Conservation (phyloP, 1,139 yeast genomes). For the Trichomonascaceae sp. region DNA sequence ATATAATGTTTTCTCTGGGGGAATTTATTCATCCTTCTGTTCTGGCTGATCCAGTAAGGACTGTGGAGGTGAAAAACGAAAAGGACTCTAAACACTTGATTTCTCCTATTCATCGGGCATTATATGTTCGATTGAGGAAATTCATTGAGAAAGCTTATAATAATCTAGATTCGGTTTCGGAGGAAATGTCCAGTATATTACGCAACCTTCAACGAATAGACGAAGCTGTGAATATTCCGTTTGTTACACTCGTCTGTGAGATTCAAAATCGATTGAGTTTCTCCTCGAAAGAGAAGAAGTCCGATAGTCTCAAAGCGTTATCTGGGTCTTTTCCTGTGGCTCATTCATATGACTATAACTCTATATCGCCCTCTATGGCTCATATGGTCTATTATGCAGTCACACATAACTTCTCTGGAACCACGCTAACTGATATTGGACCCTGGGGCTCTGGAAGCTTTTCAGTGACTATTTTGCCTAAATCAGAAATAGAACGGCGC, state of each 20-base stretch:
- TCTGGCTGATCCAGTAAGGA: conserved; percentile 7
- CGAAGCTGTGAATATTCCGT: conserved; percentile 20
- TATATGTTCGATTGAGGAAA: conserved; percentile 9
- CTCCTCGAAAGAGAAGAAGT: conserved; percentile 3
- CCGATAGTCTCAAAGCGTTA: conserved; percentile 8
- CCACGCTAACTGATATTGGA: conserved; percentile 5
- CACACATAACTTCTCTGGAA: conserved; percentile 3
- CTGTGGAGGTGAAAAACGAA: conserved; percentile 9
- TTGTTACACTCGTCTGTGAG: conserved; percentile 21
- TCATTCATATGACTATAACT: conserved; percentile 5
- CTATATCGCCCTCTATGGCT: conserved; percentile 12
- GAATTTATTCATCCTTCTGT: conserved; percentile 8
- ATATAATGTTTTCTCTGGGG: conserved; percentile 12
- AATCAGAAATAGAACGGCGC: conserved; percentile 5
- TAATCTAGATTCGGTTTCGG: conserved; percentile 9
- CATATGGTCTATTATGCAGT: conserved; percentile 14
- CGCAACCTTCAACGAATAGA: conserved; percentile 11
- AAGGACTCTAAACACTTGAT: conserved; percentile 7
- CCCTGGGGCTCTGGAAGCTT: conserved; percentile 10
- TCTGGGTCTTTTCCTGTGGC: conserved; percentile 17
- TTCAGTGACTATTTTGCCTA: conserved; percentile 9
- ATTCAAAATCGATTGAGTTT: conserved; percentile 9
- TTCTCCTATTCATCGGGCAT: conserved; percentile 9
- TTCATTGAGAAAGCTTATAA: conserved; percentile 9
- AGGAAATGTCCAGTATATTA: conserved; percentile 11